phyloP scores from a whole-genome alignment of 192 early-diverging fungal genomes.

The Podila clonocystis region DNA sequence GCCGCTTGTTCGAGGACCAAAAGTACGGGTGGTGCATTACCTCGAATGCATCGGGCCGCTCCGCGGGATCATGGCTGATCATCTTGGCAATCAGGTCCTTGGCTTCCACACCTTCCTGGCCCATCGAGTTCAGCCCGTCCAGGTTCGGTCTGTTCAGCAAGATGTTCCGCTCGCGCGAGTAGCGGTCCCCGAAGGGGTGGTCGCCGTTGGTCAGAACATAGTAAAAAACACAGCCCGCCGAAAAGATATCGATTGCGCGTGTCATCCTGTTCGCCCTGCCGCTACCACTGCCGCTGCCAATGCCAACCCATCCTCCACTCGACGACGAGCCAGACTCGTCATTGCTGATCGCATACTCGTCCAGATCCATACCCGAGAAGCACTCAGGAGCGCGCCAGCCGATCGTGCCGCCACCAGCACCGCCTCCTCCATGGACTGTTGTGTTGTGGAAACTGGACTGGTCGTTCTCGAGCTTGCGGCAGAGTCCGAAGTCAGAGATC shows the following conservation, averaged over 20 bases:
- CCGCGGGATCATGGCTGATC: conserved; percentile 80
- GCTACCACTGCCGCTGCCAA: conserved; percentile 12
- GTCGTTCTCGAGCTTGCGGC: conserved; percentile 92
- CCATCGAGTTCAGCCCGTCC: conserved; percentile 73
- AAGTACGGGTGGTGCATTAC: conserved; percentile 96
- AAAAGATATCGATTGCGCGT: conserved; percentile 94
- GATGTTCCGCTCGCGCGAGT: conserved; percentile 91
- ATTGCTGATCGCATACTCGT: conserved; percentile 13
- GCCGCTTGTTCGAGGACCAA: conserved; percentile 86
- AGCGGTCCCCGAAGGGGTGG: conserved; percentile 96
- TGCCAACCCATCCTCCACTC: conserved; percentile 38
- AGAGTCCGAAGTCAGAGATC: conserved; percentile 98
- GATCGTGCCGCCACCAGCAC: conserved; percentile 86
- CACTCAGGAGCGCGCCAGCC: conserved; percentile 98
- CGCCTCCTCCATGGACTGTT: conserved; percentile 52
- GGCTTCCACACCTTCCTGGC: conserved; percentile 81
- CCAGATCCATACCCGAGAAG: conserved; percentile 46
- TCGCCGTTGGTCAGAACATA: conserved; percentile 90
- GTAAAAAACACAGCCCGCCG: conserved; percentile 95
- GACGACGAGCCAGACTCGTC: conserved; percentile 32
- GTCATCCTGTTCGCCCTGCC: conserved; percentile 68
- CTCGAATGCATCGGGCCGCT: conserved; percentile 80
- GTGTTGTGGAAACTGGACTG: conserved; percentile 97
- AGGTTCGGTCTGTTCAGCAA: conserved; percentile 79
- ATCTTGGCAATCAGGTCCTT: conserved; percentile 92